Base-by-base conservation (phyloP, 306 rosid genomes). In the Corylus heterophylla region DNA sequence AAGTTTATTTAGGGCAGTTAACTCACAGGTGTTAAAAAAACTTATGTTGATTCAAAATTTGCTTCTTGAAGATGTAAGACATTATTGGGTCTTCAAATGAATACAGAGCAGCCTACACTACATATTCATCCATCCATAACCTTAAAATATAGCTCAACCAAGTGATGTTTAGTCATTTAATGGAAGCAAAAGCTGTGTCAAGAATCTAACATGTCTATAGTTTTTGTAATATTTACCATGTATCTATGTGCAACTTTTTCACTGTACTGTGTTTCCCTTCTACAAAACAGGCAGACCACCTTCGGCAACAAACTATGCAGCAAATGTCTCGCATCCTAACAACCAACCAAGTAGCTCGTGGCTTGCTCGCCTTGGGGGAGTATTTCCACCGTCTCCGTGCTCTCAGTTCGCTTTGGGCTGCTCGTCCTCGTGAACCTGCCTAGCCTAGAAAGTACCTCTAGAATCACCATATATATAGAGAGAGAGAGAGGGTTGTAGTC, bases 231-330 rank as follows among this genome's bases (percentile, higher is more conserved):
- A 4, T 49, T 39, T 39, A 39, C 27, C 29, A 9, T 39, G n/a
- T 22, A 37, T 47, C n/a, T 35, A 29, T 64, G n/a, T 48, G 35
- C 51, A 76, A 55, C 68, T 48, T 69, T 68, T 76, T 73, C 76
- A 76, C 45, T 68, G 11, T 67, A 80, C 79, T 70, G 76, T 76
- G 78, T 44, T 77, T 58, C 70, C 74, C 45, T 79, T 74, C 22
- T 82, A 74, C 73, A 51, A 73, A 61, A 62, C 92, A 93, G 97
- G 98, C 96, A 18, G 98, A 94, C 84, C 98, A 94, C 77, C 91
- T 94, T 20, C 55, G 98, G 78, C 89, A 84, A 78, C 88, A 94
- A 83, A 94, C 94, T 45, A 75, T 94, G 88, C 78, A 78, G 73
- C 87, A 85, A 68, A 88, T 92, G 94, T 87, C 87, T 11, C 83